Evolutionary conservation across 768 basidiomycete genomes (phyloP), one percentile per base, ranked within the genome.

Genomic region (Hygrophorus pudorinus): DNA sequence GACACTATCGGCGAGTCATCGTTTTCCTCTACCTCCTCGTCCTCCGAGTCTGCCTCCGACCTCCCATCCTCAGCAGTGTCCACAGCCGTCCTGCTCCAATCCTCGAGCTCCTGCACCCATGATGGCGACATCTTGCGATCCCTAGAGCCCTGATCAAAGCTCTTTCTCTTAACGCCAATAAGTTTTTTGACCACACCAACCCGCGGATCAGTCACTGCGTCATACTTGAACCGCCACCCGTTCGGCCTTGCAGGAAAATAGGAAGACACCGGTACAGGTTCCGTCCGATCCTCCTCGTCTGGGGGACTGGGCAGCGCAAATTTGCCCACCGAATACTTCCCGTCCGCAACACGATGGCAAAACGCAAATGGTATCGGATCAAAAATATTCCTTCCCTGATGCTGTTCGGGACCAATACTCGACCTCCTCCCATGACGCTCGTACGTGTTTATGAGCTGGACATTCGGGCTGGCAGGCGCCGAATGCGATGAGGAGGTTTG

Each of bases 351-450:
- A 13, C 72, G 68, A 55, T 88, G 81, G 35, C 71, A 75, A 8
- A 67, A 59, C 0, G 81, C 74, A 48, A 91, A 89, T 0, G 81
- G 77, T 18, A 91, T 84, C 0, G 87, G 78, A 30, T 86, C 82
- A 48, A 87, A 90, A 50, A 55, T 56, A 52, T 49, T 59, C 47
- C 41, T 44, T 18, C 48, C 31, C 48, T 48, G n/a, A n/a, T n/a
- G 57, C 4, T 51, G 33, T 39, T 24, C 46, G 5, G 31, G 31
- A 10, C 17, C 24, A 12, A 13, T 11, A 24, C 30, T 29, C 38
- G 44, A 17, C n/a, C 30, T 12, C 27, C 14, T 29, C 31, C 36
- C 43, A 2, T 16, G 11, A 14, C 20, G 36, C 40, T 39, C 27
- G 9, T 45, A 38, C 9, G 28, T 35, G 14, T 38, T 13, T n/a